These are phyloP conservation scores for Pythium volutum DNA, from an alignment of 352 stramenopile species.

Conservation along the genomic window DNA sequence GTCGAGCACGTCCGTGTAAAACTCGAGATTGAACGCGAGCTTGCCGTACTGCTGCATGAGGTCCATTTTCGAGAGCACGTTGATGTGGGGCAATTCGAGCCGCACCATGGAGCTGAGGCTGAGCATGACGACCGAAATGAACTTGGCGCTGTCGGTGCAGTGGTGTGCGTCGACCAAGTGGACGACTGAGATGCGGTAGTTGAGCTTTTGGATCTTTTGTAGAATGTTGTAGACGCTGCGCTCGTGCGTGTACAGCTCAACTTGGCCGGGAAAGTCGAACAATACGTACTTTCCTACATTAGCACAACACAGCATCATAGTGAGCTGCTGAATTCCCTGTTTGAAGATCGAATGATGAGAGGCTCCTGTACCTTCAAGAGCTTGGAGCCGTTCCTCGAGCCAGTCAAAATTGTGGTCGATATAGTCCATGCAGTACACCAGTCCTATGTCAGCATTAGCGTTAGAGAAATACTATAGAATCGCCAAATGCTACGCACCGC, in stretches of 20 bases:
- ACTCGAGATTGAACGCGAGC: conserved; percentile 87
- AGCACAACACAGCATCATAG: not conserved
- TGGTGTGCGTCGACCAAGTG: conserved; percentile 95
- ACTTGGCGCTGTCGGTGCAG: conserved; percentile 95
- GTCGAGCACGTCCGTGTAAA: conserved; percentile 87
- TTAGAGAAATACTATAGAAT: not conserved
- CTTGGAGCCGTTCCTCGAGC: conserved; percentile 92
- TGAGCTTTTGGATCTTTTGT: conserved; percentile 91
- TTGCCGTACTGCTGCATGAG: conserved; percentile 92
- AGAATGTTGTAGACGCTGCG: conserved; percentile 95
- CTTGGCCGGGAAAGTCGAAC: conserved; percentile 98
- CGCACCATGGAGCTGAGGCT: conserved; percentile 97
- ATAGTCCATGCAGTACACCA: conserved; percentile 99
- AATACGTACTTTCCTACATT: conserved; percentile 94
- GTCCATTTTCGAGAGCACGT: conserved; percentile 99
- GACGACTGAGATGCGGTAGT: conserved; percentile 86
- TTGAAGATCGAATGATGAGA: not conserved
- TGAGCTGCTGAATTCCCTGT: too few species aligned
- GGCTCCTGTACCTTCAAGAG: conserved; percentile 33
- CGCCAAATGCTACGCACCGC: conserved; percentile 52
- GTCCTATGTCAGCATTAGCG: conserved; percentile 29
- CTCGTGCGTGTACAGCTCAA: conserved; percentile 99
- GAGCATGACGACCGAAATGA: conserved; percentile 96
- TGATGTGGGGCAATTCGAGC: conserved; percentile 97
- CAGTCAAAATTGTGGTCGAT: conserved; percentile 98